These are phyloP conservation scores for Arthroderma sp. DNA, from an alignment of 2,329 filamentous ascomycete species.

Conservation along the genomic window DNA sequence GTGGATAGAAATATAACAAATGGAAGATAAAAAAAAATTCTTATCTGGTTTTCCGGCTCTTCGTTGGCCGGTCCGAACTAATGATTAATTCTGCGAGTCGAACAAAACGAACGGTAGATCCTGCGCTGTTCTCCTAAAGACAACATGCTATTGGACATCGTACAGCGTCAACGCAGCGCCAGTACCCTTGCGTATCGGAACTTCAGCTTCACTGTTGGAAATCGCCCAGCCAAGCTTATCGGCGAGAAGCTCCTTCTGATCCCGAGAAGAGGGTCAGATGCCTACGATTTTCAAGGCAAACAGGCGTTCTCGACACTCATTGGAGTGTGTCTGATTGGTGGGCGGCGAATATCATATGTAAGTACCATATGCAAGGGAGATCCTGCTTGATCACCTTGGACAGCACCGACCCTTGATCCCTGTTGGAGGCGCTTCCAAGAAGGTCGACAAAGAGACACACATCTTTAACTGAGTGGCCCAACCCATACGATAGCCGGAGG, in stretches of 20 bases:
- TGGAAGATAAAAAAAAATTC: neutral
- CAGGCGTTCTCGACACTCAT: neutral
- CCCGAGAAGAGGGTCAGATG: too few species aligned
- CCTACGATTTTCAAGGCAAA: neutral
- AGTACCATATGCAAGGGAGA: constrained; percentile 3
- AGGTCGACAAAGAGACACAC: neutral
- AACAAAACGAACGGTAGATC: too few species aligned
- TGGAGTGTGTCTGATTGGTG: neutral
- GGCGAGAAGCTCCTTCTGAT: too few species aligned
- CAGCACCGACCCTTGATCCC: constrained; percentile 2
- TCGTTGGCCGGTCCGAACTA: too few species aligned
- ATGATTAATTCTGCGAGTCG: too few species aligned
- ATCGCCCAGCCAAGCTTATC: too few species aligned
- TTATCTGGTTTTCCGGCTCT: too few species aligned
- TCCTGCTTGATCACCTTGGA: neutral
- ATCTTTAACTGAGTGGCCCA: neutral
- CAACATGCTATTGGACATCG: too few species aligned
- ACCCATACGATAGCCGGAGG: neutral
- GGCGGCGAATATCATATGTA: neutral
- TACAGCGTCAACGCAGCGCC: too few species aligned
- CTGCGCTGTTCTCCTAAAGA: too few species aligned
- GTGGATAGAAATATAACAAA: neutral
- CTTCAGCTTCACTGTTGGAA: too few species aligned
- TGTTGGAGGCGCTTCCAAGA: constrained; percentile 1
- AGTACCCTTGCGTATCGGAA: too few species aligned